Evolutionary conservation across 257 asterid genomes (phyloP).

Genomic region (Mitragyna speciosa): DNA sequence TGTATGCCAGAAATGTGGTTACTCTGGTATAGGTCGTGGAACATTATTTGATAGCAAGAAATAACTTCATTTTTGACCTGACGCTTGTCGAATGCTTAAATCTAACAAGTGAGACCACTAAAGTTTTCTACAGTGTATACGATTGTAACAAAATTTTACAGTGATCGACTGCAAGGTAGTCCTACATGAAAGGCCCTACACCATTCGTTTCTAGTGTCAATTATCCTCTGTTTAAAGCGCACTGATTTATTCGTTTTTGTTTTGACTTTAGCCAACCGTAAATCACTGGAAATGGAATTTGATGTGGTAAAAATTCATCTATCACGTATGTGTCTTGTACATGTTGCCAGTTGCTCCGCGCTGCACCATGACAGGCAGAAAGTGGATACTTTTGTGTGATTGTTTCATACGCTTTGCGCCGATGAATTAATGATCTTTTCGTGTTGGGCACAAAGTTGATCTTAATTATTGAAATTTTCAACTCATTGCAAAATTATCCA

Average conservation of each 20-base stretch:
- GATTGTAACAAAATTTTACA: neutral
- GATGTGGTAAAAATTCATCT: neutral
- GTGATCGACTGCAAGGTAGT: neutral
- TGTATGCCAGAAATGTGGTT: neutral
- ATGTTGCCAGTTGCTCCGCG: neutral
- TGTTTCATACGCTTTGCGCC: neutral
- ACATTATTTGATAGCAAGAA: neutral
- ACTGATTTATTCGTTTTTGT: neutral
- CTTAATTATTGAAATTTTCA: slow-evolving; percentile 29
- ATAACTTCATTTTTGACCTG: neutral
- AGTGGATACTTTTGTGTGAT: neutral
- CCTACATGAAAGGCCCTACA: neutral
- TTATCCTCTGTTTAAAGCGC: neutral
- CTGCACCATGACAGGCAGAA: neutral
- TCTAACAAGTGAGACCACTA: neutral
- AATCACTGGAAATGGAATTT: neutral
- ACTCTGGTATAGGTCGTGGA: neutral
- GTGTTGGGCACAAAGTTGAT: neutral
- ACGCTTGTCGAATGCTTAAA: neutral
- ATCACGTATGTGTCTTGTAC: neutral
- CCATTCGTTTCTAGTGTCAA: neutral
- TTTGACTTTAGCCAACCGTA: neutral
- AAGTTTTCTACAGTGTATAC: neutral
- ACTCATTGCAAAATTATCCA: too few species aligned
- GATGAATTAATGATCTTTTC: neutral